Base-by-base conservation (phyloP, 768 basidiomycete species). In the Rhodotorula kratochvilovae region DNA sequence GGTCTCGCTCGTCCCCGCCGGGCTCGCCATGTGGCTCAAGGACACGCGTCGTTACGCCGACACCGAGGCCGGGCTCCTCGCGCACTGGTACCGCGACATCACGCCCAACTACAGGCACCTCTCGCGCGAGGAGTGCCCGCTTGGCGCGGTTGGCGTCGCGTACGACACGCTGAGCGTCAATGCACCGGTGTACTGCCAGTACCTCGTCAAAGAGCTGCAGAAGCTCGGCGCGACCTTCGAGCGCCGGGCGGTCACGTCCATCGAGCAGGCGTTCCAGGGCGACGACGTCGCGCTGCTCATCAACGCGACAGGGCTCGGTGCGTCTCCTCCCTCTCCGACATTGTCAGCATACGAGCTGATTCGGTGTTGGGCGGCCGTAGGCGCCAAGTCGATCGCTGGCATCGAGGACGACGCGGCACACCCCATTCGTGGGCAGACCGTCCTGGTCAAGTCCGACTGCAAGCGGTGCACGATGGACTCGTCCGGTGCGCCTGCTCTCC, bases 351-450 rank as follows among this genome's bases (percentile, higher is more conserved):
- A 29, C 53, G n/a, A 3, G 29, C 57, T 29, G 23, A 27, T 2
- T 6, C 36, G 5, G 21, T 25, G 7, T 23, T 59, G 13, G 23
- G 5, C 6, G 19, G 16, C 56, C 23, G 2, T 53, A 73, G 89
- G 89, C 7, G 87, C 91, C 16, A 84, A 86, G 61, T 87, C 86
- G 43, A 83, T 95, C 54, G 85, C 89, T 21, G 92, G 92, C 11
- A 86, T 94, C 5, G 88, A 92, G 77, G 93, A 96, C 79, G 83
- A 83, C 67, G 82, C 81, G 33, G 81, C 92, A 33, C 87, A 86
- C 78, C 91, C 92, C 1, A 85, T 92, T 72, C 84, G 91, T 55
- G 92, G 92, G 15, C 93, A 95, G 81, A 88, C 90, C 0, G 87
- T 93, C 16, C 79, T 92, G 27, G 83, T 94, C 74, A 71, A 72